Percentiles rank a stretch among this genome's conserved stretches.
Conservation (phyloP, 1,284 basidiomycete species). For the Athelia psychrophila region DNA sequence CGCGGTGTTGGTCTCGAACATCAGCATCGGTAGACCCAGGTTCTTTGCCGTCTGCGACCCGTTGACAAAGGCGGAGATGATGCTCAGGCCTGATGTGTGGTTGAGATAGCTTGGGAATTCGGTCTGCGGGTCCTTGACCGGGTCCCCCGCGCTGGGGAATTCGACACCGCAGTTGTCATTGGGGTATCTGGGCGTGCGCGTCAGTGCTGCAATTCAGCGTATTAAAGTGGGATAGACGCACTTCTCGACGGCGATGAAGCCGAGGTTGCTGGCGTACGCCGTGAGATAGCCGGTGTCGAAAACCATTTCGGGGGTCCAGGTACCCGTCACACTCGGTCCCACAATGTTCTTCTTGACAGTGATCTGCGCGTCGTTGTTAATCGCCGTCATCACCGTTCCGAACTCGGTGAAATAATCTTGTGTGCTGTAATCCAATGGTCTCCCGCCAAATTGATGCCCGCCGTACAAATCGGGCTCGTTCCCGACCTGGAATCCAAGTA, state of each 20-base stretch:
- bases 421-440: conserved; percentile 31
- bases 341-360: conserved; percentile 48
- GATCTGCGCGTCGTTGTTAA: conserved; percentile 40
- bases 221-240: conserved; percentile 22
- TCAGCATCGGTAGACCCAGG: conserved; percentile 50
- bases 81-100: conserved; percentile 44
- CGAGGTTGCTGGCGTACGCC: conserved; percentile 41
- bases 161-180: conserved; percentile 56
- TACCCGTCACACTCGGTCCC: conserved; percentile 56
- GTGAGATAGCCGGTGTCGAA: conserved; percentile 59
- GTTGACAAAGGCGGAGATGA: conserved; percentile 51
- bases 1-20: too few species aligned
- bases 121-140: conserved; percentile 42
- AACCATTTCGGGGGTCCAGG: conserved; percentile 50
- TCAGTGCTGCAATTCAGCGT: background rate
- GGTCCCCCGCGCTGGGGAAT: conserved; percentile 36
- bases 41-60: conserved; percentile 41
- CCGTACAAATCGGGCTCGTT: too few species aligned
- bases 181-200: conserved; percentile 17
- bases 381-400: conserved; percentile 29
- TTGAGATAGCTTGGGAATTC: conserved; percentile 56
- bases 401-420: conserved; percentile 45
- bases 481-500: conserved; percentile 58
- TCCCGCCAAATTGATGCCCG: too few species aligned
- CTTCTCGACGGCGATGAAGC: conserved; percentile 55